These are phyloP conservation scores for Panellus pusillus DNA, from an alignment of 768 basidiomycete species.

Conservation along the genomic window DNA sequence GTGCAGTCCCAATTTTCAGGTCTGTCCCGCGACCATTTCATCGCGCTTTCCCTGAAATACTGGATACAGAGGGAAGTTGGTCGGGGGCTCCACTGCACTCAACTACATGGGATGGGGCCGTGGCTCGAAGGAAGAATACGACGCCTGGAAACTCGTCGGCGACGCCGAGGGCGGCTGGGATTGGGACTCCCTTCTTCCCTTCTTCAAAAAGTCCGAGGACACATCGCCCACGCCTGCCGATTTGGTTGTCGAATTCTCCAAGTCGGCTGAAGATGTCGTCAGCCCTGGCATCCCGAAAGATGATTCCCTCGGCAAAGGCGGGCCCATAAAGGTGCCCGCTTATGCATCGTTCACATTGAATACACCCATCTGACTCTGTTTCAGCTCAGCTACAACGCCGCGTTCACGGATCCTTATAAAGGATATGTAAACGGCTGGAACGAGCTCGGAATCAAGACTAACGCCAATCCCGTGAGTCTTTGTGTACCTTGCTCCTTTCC, in stretches of 20 bases:
- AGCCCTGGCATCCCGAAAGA: not conserved
- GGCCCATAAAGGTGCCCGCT: constrained; percentile 1
- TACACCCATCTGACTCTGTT: not conserved
- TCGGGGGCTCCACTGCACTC: constrained; percentile 2
- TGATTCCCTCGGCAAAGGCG: not conserved
- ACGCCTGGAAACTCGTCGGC: not conserved
- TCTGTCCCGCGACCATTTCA: not conserved
- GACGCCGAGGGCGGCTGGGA: constrained; percentile 3
- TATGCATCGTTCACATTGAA: not conserved
- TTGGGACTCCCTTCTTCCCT: constrained; percentile 4
- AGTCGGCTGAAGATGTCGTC: not conserved
- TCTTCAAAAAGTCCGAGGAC: constrained; percentile 2
- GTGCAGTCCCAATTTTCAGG: constrained; percentile 1
- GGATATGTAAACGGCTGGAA: constrained; percentile 8
- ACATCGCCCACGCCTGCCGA: not conserved
- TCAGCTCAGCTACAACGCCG: not conserved
- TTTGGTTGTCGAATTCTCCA: not conserved
- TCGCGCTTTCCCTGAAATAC: no score
- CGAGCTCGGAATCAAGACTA: not conserved
- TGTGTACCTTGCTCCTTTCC: no score
- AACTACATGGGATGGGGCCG: constrained; percentile 11
- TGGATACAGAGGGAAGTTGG: not conserved
- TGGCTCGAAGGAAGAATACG: constrained; percentile 8
- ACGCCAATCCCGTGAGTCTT: constrained; percentile 6
- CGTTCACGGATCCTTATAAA: not conserved